Evolutionary conservation across 1,139 yeast genomes (phyloP).

Genomic region (Komagataea norvegica): DNA sequence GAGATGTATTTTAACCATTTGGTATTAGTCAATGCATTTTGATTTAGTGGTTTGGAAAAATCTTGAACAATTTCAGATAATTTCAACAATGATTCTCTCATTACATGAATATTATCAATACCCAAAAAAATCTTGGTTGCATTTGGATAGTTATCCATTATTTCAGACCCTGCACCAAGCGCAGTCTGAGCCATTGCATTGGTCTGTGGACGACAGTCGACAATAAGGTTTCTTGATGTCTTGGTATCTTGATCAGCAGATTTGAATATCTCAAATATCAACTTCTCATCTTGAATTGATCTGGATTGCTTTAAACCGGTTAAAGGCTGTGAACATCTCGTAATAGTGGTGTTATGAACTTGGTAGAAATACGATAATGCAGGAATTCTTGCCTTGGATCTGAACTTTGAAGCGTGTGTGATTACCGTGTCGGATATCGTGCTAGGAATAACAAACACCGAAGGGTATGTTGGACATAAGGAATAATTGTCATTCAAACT

Average conservation of each 20-base stretch:
- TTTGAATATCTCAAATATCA: conserved; percentile 67
- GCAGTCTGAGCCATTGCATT: conserved; percentile 98
- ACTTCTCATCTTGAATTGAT: conserved; percentile 85
- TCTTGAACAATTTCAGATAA: conserved; percentile 65
- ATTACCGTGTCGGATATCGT: conserved; percentile 77
- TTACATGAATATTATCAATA: conserved; percentile 91
- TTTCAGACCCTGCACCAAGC: conserved; percentile 94
- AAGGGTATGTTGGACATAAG: conserved; percentile 77
- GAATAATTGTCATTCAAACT: conserved; percentile 58
- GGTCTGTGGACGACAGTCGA: conserved; percentile 87
- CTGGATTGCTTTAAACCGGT: conserved; percentile 87
- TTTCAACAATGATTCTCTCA: conserved; percentile 76
- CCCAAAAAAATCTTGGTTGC: conserved; percentile 76
- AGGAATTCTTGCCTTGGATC: conserved; percentile 85
- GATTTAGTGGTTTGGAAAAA: conserved; percentile 37
- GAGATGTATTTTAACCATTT: conserved; percentile 78
- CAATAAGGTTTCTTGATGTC: conserved; percentile 51
- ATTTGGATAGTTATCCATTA: conserved; percentile 69
- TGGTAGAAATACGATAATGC: conserved; percentile 72
- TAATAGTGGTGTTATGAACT: conserved; percentile 70
- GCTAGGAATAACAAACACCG: conserved; percentile 60
- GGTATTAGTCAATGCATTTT: conserved; percentile 49
- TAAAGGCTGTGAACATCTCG: conserved; percentile 89
- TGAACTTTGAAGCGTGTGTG: conserved; percentile 74
- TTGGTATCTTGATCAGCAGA: conserved; percentile 33